A percentile compares a stretch with the other conserved stretches of the same genome.
These are phyloP conservation scores for Diaporthe capsici DNA, from an alignment of 2,329 filamentous ascomycete species.

Conservation along the genomic window DNA sequence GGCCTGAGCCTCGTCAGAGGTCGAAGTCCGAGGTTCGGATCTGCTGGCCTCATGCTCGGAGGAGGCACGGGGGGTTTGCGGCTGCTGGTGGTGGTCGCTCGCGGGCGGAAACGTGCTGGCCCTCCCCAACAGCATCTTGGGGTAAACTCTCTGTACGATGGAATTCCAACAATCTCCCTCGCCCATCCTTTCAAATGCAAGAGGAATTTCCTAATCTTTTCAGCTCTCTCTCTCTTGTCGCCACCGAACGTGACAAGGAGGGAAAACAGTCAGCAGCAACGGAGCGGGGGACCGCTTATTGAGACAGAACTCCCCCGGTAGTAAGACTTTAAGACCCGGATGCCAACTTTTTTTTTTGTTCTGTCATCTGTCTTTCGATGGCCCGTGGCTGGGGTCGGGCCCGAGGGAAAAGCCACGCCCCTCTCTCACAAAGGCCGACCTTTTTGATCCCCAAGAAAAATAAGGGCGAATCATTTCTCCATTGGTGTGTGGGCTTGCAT, in stretches of 20 bases:
- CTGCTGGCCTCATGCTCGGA: slow-evolving; percentile 34
- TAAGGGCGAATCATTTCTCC: slow-evolving; percentile 34
- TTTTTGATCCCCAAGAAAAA: slow-evolving; percentile 1
- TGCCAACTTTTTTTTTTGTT: slow-evolving; percentile 13
- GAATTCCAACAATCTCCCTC: slow-evolving; percentile 30
- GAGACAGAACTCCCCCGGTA: neutral
- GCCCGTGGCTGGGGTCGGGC: slow-evolving; percentile 19
- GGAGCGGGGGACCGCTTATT: slow-evolving; percentile 23
- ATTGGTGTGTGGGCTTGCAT: slow-evolving; percentile 28
- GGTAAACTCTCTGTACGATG: slow-evolving; percentile 15
- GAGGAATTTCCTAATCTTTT: neutral
- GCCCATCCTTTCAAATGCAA: slow-evolving; percentile 19
- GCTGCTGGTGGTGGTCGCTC: slow-evolving; percentile 23
- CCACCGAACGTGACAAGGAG: slow-evolving; percentile 14
- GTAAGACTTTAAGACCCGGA: slow-evolving; percentile 12
- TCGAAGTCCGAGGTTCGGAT: slow-evolving; percentile 27
- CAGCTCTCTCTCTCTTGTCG: slow-evolving; percentile 20
- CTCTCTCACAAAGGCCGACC: slow-evolving; percentile 11
- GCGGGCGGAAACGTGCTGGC: slow-evolving; percentile 30
- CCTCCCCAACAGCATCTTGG: slow-evolving; percentile 32
- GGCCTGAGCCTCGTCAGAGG: slow-evolving; percentile 39
- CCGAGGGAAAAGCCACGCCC: slow-evolving; percentile 6
- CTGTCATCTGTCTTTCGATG: slow-evolving; percentile 25
- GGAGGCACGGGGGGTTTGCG: slow-evolving; percentile 25
- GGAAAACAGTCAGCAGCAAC: slow-evolving; percentile 16